A percentile compares a stretch with the other conserved stretches of the same genome.
Evolutionary conservation across 192 early-diverging fungal species (phyloP).

Genomic region (Umbelopsis sp.): DNA sequence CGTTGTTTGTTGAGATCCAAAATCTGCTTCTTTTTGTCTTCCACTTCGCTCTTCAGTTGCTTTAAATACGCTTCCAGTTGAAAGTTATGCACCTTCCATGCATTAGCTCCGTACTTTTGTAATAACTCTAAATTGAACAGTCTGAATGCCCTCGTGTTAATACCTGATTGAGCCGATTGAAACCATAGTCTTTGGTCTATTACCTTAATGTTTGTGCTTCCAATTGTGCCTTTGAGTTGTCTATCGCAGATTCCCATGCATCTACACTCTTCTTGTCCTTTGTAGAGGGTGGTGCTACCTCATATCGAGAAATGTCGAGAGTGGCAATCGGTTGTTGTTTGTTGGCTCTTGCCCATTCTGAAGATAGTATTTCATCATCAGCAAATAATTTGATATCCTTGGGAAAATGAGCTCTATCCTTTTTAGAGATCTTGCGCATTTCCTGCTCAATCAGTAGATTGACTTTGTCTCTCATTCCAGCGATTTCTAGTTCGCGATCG

Average conservation of each 20-base stretch:
- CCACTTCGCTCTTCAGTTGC: constrained; percentile 41
- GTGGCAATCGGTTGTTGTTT: constrained; percentile 46
- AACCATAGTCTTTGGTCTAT: not conserved
- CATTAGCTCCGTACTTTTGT: constrained; percentile 56
- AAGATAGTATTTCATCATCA: constrained; percentile 36
- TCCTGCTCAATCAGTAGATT: constrained; percentile 58
- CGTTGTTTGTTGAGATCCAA: constrained; percentile 53
- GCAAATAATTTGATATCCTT: constrained; percentile 50
- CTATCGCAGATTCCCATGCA: constrained; percentile 44
- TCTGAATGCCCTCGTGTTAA: not conserved
- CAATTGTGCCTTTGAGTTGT: constrained; percentile 56
- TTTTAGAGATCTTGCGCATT: constrained; percentile 51
- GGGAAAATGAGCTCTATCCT: constrained; percentile 39
- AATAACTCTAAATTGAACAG: constrained; percentile 51
- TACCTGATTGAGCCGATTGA: not conserved
- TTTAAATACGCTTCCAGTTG: constrained; percentile 48
- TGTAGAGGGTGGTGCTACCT: constrained; percentile 40
- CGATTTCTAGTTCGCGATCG: constrained; percentile 52
- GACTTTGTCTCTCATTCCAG: constrained; percentile 47
- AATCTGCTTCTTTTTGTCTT: constrained; percentile 43
- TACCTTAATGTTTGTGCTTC: constrained; percentile 53
- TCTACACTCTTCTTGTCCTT: constrained; percentile 41
- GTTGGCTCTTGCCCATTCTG: constrained; percentile 49
- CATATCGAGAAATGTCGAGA: constrained; percentile 51
- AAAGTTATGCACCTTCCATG: constrained; percentile 61